phyloP scores from a whole-genome alignment of 768 basidiomycete genomes.

The Boletus rubescentipes region DNA sequence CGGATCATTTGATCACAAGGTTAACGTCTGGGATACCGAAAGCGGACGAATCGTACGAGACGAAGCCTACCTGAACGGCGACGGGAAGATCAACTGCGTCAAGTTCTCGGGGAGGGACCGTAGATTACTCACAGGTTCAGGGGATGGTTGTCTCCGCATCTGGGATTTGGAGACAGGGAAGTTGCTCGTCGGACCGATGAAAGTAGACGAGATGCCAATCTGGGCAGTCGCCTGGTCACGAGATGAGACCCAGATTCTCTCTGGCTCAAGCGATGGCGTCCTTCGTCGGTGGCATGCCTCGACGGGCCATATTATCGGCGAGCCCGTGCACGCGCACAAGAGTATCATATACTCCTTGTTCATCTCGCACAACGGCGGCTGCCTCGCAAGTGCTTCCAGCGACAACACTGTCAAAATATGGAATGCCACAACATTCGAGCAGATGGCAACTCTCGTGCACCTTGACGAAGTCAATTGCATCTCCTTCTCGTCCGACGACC shows the following conservation, averaged over 20 bases:
- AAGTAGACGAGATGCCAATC: slow-evolving; percentile 20
- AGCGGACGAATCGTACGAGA: slow-evolving; percentile 25
- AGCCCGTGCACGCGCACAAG: slow-evolving; percentile 21
- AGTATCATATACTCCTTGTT: slow-evolving; percentile 29
- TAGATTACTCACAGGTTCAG: slow-evolving; percentile 30
- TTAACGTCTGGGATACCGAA: slow-evolving; percentile 32
- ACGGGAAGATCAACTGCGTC: slow-evolving; percentile 28
- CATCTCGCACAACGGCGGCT: slow-evolving; percentile 28
- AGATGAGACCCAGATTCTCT: slow-evolving; percentile 28
- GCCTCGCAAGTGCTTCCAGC: slow-evolving; percentile 29
- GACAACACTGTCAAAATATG: slow-evolving; percentile 31
- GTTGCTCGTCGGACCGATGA: slow-evolving; percentile 28
- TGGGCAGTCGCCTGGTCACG: slow-evolving; percentile 34
- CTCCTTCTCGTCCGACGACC: slow-evolving; percentile 31
- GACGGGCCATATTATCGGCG: slow-evolving; percentile 22
- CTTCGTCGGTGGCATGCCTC: slow-evolving; percentile 26
- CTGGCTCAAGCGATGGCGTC: slow-evolving; percentile 23
- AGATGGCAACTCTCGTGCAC: slow-evolving; percentile 22
- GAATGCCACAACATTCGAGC: slow-evolving; percentile 27
- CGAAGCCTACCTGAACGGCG: slow-evolving; percentile 21
- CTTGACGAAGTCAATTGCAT: slow-evolving; percentile 29
- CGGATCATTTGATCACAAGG: slow-evolving; percentile 32
- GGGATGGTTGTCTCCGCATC: slow-evolving; percentile 28
- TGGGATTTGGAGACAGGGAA: slow-evolving; percentile 29
- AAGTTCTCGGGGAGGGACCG: slow-evolving; percentile 26